Conservation (phyloP, 331 rosid genomes). For the Acacia concinna region DNA sequence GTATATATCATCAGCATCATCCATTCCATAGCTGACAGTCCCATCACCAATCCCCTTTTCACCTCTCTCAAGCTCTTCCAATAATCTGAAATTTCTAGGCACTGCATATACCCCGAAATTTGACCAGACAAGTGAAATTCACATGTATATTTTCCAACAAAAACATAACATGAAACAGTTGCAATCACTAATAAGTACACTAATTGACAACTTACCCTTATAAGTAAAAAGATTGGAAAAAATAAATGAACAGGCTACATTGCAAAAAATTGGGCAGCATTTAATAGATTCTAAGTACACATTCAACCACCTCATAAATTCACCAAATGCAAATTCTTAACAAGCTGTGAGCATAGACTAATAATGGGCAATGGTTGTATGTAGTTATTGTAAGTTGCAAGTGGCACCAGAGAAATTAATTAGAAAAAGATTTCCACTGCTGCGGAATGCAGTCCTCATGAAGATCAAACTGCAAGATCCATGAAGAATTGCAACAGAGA, state of each 20-base stretch:
- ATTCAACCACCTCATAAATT: not conserved
- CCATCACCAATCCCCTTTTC: conserved; percentile 22
- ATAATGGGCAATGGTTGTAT: not conserved
- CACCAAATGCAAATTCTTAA: not conserved
- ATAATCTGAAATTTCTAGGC: conserved; percentile 13
- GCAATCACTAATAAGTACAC: not conserved
- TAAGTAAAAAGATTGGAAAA: not conserved
- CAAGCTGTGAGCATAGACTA: not conserved
- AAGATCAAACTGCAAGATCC: not conserved
- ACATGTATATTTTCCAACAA: not conserved
- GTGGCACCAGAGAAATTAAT: not conserved
- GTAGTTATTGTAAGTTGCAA: not conserved
- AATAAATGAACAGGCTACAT: not conserved
- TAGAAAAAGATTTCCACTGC: not conserved
- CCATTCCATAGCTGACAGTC: conserved; percentile 24
- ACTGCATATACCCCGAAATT: conserved; percentile 13
- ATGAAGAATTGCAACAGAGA: too few species aligned
- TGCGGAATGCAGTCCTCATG: too few species aligned
- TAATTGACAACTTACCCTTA: not conserved
- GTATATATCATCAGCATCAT: conserved; percentile 10
- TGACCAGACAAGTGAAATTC: not conserved
- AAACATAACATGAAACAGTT: not conserved
- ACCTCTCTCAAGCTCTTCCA: conserved; percentile 25
- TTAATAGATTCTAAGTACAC: not conserved
- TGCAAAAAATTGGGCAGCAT: not conserved